phyloP scores from a whole-genome alignment of 805 yeast genomes.

The Ogataea paraovalis region DNA sequence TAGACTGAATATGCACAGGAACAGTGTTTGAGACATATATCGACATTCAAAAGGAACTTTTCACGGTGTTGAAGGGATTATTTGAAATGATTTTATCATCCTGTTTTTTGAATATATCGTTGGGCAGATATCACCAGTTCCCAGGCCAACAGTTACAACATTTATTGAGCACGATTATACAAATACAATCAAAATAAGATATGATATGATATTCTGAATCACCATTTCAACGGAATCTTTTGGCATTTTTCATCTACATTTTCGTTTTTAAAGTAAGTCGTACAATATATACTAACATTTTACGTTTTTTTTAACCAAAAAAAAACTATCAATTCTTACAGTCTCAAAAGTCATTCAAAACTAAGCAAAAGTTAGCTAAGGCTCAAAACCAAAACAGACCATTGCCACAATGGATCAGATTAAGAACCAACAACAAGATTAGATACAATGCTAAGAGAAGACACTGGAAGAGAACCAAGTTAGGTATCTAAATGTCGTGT shows the following conservation, averaged over 20 bases:
- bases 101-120: too few relatives aligned
- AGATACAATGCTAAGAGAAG: slow-evolving; percentile 99
- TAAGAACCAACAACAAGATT: slow-evolving; percentile 95
- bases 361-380: slow-evolving; percentile 98
- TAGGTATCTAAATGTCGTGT: slow-evolving; percentile 68
- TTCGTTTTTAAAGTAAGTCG: too few relatives aligned
- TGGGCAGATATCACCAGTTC: too few relatives aligned
- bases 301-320: background rate
- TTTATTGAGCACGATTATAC: too few relatives aligned
- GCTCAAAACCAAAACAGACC: slow-evolving; percentile 99
- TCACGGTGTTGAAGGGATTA: too few relatives aligned
- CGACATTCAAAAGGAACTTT: too few relatives aligned
- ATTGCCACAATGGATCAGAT: slow-evolving; percentile 99
- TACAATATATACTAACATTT: slow-evolving; percentile 1
- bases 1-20: too few relatives aligned
- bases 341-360: slow-evolving; percentile 94
- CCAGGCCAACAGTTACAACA: too few relatives aligned
- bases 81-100: too few relatives aligned
- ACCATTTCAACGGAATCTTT: background rate
- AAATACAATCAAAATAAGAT: too few relatives aligned
- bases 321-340: slow-evolving; percentile 28
- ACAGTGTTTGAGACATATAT: too few relatives aligned
- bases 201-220: too few relatives aligned
- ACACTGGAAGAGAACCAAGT: slow-evolving; percentile 99
- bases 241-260: background rate